A percentile compares a stretch with the other conserved stretches of the same genome.
Evolutionary conservation across 768 basidiomycete genomes (phyloP).

Genomic region (Cystobasidium onofrii): DNA sequence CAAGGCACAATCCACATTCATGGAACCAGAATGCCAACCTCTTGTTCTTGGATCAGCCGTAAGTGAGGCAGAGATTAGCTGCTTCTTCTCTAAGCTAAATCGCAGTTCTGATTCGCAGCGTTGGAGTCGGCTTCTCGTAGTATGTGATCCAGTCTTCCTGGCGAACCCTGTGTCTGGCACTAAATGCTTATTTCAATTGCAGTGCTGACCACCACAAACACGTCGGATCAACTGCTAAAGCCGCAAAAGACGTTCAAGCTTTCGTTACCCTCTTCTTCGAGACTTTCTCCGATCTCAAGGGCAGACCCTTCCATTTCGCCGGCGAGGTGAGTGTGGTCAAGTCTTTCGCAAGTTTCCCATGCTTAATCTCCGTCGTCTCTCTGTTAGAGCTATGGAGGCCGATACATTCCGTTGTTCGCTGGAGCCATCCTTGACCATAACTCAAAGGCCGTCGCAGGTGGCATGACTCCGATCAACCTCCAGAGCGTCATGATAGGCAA

Average conservation of each 20-base stretch:
- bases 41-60: constrained; percentile 27
- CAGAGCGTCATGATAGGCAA: constrained; percentile 26
- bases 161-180: too few relatives aligned
- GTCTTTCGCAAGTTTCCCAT: not conserved
- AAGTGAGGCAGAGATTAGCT: not conserved
- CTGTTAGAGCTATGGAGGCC: constrained; percentile 10
- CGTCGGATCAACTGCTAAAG: constrained; percentile 11
- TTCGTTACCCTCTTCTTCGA: constrained; percentile 25
- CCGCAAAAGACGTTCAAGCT: constrained; percentile 21
- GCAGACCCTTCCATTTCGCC: constrained; percentile 20
- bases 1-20: constrained; percentile 3
- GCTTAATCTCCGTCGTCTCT: too few relatives aligned
- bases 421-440: constrained; percentile 17
- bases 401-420: constrained; percentile 23
- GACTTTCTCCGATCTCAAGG: constrained; percentile 24
- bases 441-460: not conserved
- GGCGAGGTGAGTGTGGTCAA: not conserved
- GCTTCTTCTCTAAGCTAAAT: too few relatives aligned
- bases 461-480: constrained; percentile 20
- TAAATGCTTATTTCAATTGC: not conserved
- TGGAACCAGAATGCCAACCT: constrained; percentile 28
- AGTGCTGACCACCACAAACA: constrained; percentile 17
- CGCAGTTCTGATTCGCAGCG: not conserved
- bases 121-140: constrained; percentile 25
- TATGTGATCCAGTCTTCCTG: not conserved